phyloP scores from a whole-genome alignment of 495 filamentous ascomycete genomes.

The Hypoxylon lienhwacheense region DNA sequence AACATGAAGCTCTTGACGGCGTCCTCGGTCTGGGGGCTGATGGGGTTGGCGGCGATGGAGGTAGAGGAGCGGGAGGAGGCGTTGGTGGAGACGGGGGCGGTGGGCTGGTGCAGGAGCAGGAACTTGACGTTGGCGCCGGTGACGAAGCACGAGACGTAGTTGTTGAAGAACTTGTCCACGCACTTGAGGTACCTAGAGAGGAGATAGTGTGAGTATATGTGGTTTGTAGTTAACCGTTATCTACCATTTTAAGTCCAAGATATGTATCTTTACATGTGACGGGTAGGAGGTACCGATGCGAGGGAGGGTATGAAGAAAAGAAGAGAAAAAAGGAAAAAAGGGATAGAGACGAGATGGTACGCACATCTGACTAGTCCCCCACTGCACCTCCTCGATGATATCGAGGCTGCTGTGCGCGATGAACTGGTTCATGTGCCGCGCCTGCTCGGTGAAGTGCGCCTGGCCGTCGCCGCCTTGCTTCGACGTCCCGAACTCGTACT shows the following conservation, averaged over 20 bases:
- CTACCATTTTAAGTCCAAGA: too few species aligned
- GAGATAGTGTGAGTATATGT: neutral
- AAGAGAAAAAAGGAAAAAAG: too few species aligned
- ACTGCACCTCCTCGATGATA: conserved; percentile 93
- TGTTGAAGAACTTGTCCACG: conserved; percentile 89
- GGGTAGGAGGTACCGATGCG: too few species aligned
- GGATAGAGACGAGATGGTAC: too few species aligned
- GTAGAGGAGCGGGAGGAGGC: conserved; percentile 58
- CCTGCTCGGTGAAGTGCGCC: conserved; percentile 80
- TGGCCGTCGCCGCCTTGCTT: conserved; percentile 92
- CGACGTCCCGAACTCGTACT: conserved; percentile 92
- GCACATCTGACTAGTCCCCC: conserved; percentile 79
- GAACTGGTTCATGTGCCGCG: conserved; percentile 94
- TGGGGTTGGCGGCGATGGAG: conserved; percentile 78
- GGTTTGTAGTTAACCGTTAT: neutral
- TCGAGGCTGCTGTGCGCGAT: conserved; percentile 90
- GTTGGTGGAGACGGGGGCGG: conserved; percentile 44
- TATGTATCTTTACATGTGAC: too few species aligned
- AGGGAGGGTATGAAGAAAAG: too few species aligned
- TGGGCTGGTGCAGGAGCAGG: conserved; percentile 82
- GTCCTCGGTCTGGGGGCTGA: conserved; percentile 85
- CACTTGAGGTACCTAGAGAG: conserved; percentile 83
- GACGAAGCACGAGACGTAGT: conserved; percentile 88
- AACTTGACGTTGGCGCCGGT: conserved; percentile 83
- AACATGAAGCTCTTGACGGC: conserved; percentile 89